Conservation (phyloP, 106 monocot species). For the Dendrobium chrysotoxum region DNA sequence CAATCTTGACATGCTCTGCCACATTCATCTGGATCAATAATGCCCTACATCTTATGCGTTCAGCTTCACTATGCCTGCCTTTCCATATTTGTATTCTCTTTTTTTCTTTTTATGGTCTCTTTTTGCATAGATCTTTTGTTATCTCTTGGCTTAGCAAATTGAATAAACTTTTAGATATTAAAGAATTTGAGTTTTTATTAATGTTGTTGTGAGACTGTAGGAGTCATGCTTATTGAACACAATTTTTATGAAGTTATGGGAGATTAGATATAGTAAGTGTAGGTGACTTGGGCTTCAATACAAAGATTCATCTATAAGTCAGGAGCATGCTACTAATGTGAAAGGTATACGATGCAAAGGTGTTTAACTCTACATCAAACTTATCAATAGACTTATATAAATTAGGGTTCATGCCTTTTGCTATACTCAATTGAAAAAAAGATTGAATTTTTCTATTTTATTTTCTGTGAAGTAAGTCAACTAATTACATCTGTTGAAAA, state of each 20-base stretch:
- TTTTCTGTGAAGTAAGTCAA: background rate
- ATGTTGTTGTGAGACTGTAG: background rate
- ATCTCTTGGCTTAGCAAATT: background rate
- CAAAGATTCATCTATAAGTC: background rate
- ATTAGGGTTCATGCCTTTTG: background rate
- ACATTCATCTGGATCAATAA: background rate
- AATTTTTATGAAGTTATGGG: background rate
- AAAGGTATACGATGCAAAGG: background rate
- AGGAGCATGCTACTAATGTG: background rate
- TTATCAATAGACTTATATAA: background rate
- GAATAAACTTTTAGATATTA: background rate
- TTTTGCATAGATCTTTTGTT: background rate
- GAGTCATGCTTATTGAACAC: background rate
- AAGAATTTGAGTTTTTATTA: background rate
- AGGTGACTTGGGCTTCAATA: background rate
- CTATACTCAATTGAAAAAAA: background rate
- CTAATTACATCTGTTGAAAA: background rate
- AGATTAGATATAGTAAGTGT: background rate
- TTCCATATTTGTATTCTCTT: background rate
- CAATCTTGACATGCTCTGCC: background rate
- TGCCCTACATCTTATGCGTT: background rate
- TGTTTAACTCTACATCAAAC: background rate
- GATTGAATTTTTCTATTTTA: background rate
- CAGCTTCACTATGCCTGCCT: background rate
- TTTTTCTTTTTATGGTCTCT: background rate